Evolutionary conservation across 176 grass and related monocot species (phyloP), one percentile per base, ranked within the genome.

Genomic region (Oryza meridionalis): DNA sequence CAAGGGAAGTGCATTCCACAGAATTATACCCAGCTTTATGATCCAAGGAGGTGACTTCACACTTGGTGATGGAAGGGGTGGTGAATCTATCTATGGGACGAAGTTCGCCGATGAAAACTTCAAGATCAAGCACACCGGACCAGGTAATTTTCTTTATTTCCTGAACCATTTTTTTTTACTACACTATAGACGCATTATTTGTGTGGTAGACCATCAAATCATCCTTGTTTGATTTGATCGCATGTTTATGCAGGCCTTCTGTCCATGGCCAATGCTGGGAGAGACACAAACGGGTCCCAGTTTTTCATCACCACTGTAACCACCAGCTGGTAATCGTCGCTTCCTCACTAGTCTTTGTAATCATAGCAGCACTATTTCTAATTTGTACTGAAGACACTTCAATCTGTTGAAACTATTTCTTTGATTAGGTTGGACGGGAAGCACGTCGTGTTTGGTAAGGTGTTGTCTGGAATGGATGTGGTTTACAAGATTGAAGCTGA

Each of bases 31-130:
- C 27, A 96, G 93, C 74, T 99, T 99, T 81, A 99, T 99, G 97
- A 83, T 99, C 70, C 97, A 99, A 81, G 97, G 97, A 85, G 97
- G 97, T 26, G 97, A 99, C 84, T 99, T 99, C 79, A 99, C 97
- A 25, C 93, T 89, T 51, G 97, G 97, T 8, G 88, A 99, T 76
- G 97, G 97, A 76, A 94, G 88, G 89, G 97, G 97, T 3, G 97
- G 97, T 37, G 97, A 99, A 70, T 99, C 97, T 62, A 96, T 99
- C 69, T 99, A 99, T 46, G 93, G 93, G 70, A 62, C 65, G 9
- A 99, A 94, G 85, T 99, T 99, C 6, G 81, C 86, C 24, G 97
- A 99, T 82, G 97, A 99, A 50, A 99, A 99, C 86, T 99, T 99
- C 75, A 96, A 96, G 80, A 79, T 99, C 83, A 99, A 99, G 88